phyloP scores from a whole-genome alignment of 768 basidiomycete species.

The Boletus rubescentipes region DNA sequence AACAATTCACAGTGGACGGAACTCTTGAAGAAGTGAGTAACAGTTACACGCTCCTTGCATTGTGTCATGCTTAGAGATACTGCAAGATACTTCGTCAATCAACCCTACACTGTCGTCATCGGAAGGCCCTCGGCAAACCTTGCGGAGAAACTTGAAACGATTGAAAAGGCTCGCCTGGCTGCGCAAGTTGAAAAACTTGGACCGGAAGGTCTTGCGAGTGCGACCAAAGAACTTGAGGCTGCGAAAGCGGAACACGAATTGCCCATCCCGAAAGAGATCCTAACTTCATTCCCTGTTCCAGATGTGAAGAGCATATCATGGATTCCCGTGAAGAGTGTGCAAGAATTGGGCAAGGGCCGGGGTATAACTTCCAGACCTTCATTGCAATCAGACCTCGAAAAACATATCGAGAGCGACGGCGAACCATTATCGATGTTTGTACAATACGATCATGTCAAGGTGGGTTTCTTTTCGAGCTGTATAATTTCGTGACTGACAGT shows the following conservation, averaged over 20 bases:
- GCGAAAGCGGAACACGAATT: slow-evolving; percentile 86
- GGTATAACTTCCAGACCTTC: slow-evolving; percentile 26
- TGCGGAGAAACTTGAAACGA: slow-evolving; percentile 74
- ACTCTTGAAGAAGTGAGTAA: slow-evolving; percentile 67
- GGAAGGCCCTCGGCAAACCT: slow-evolving; percentile 88
- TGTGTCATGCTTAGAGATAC: slow-evolving; percentile 8
- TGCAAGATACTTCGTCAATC: slow-evolving; percentile 74
- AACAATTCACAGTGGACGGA: slow-evolving; percentile 71
- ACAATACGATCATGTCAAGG: slow-evolving; percentile 92
- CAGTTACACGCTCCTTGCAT: slow-evolving; percentile 21
- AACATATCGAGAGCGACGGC: slow-evolving; percentile 69
- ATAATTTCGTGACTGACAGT: not conserved
- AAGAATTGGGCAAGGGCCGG: slow-evolving; percentile 59
- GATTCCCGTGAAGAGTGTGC: slow-evolving; percentile 74
- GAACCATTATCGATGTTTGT: slow-evolving; percentile 79
- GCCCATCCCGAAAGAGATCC: slow-evolving; percentile 76
- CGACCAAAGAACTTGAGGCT: slow-evolving; percentile 64
- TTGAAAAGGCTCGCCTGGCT: slow-evolving; percentile 76
- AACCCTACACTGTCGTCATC: slow-evolving; percentile 68
- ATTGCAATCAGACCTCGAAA: slow-evolving; percentile 47
- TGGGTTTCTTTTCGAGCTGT: slow-evolving; percentile 27
- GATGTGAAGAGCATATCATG: slow-evolving; percentile 88
- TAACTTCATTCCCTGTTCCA: slow-evolving; percentile 88
- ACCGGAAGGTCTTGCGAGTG: slow-evolving; percentile 72
- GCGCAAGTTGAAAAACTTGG: slow-evolving; percentile 72